These are phyloP conservation scores for Croton setiger DNA, from an alignment of 441 rosid genomes.

Conservation along the genomic window DNA sequence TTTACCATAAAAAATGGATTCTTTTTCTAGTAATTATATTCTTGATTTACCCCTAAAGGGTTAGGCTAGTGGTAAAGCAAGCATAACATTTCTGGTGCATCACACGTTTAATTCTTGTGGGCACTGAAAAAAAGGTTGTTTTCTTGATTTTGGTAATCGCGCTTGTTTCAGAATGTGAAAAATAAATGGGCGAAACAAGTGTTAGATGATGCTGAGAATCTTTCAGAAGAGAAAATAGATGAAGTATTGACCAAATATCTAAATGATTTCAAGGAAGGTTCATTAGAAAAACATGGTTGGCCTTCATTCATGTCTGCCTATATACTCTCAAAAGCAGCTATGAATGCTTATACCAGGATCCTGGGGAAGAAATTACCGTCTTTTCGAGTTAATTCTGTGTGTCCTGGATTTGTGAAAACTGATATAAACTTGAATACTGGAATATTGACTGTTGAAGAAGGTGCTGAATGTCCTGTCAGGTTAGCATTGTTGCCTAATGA, in stretches of 20 bases:
- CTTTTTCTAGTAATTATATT: background rate
- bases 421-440: constrained; percentile 25
- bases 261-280: constrained; percentile 21
- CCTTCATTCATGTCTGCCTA: constrained; percentile 26
- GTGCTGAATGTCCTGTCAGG: constrained; percentile 20
- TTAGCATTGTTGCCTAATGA: constrained; percentile 25
- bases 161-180: constrained; percentile 7
- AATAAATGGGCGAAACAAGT: constrained; percentile 23
- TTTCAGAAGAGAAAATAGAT: constrained; percentile 23
- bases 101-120: no score
- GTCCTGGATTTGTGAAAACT: constrained; percentile 32
- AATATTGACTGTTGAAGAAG: constrained; percentile 16
- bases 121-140: no score
- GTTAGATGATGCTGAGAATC: constrained; percentile 22
- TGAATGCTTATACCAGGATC: constrained; percentile 39
- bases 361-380: constrained; percentile 28
- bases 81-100: no score
- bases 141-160: background rate
- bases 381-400: constrained; percentile 23
- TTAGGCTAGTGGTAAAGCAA: no score
- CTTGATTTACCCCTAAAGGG: no score
- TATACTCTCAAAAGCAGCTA: constrained; percentile 25
- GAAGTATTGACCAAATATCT: constrained; percentile 12
- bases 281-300: constrained; percentile 33
- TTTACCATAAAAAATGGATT: background rate